phyloP scores from a whole-genome alignment of 495 filamentous ascomycete genomes.

The Talaromyces stipitatus region DNA sequence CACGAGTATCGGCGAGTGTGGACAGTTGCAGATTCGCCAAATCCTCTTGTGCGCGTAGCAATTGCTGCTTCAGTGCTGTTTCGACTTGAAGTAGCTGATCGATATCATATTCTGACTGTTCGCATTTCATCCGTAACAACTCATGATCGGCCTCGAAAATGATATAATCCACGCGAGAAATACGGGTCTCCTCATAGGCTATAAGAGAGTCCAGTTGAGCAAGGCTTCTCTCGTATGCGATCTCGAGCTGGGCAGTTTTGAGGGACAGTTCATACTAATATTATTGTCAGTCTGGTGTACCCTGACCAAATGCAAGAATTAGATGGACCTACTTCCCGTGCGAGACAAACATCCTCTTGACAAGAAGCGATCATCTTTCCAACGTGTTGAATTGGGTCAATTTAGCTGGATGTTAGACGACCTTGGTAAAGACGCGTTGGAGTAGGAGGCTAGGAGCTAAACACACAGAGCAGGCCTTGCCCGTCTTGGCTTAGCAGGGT shows the following conservation, averaged over 20 bases:
- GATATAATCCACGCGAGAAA: slow-evolving; percentile 55
- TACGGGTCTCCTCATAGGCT: slow-evolving; percentile 61
- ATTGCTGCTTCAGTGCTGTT: slow-evolving; percentile 47
- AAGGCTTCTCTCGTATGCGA: slow-evolving; percentile 53
- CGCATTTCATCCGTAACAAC: slow-evolving; percentile 51
- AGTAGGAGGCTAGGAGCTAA: no score
- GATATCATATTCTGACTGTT: slow-evolving; percentile 44
- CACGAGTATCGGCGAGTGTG: slow-evolving; percentile 49
- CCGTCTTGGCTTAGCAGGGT: neutral
- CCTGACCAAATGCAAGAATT: neutral
- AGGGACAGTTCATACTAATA: slow-evolving; percentile 36
- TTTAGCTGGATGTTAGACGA: neutral
- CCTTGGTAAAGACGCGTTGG: neutral
- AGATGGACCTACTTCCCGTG: slow-evolving; percentile 20
- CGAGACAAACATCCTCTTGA: slow-evolving; percentile 7
- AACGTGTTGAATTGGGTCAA: neutral
- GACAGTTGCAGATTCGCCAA: slow-evolving; percentile 47
- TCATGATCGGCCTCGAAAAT: slow-evolving; percentile 68
- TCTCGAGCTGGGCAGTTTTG: slow-evolving; percentile 47
- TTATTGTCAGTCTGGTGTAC: neutral
- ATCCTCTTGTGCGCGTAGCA: slow-evolving; percentile 49
- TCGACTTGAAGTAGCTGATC: slow-evolving; percentile 39
- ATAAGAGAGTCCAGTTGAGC: slow-evolving; percentile 51
- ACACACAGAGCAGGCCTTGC: neutral
- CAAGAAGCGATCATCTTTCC: slow-evolving; percentile 8